Evolutionary conservation across 164 flowering plant species (phyloP).

Genomic region (Paratinospora sagittata): DNA sequence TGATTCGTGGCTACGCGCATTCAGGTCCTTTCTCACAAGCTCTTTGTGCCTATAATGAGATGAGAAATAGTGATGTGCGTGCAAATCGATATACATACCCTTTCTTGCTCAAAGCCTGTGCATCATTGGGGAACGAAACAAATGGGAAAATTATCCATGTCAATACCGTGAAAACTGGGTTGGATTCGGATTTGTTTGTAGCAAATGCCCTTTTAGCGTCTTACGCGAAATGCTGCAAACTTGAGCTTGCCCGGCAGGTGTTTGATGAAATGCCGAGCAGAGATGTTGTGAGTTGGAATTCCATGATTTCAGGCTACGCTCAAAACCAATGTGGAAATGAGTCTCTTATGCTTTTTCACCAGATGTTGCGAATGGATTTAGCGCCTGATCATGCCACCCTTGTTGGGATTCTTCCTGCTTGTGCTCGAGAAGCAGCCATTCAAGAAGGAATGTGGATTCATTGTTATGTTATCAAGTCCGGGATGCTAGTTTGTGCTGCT

Average conservation of each 20-base stretch:
- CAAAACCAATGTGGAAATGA: slow-evolving; percentile 23
- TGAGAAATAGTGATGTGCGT: slow-evolving; percentile 20
- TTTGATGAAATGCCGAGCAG: slow-evolving; percentile 32
- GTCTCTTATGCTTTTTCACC: slow-evolving; percentile 29
- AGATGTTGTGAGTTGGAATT: slow-evolving; percentile 48
- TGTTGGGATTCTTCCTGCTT: slow-evolving; percentile 33
- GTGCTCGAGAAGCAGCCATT: slow-evolving; percentile 28
- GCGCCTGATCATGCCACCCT: slow-evolving; percentile 33
- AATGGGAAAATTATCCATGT: slow-evolving; percentile 32
- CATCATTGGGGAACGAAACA: slow-evolving; percentile 21
- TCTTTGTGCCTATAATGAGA: slow-evolving; percentile 18
- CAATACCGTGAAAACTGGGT: slow-evolving; percentile 29
- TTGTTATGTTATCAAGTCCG: slow-evolving; percentile 28
- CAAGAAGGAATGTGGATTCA: slow-evolving; percentile 41
- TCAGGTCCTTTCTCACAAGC: slow-evolving; percentile 29
- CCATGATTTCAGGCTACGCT: slow-evolving; percentile 33
- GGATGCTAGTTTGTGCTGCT: slow-evolving; percentile 26
- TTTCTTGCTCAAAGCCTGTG: slow-evolving; percentile 40
- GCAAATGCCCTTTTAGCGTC: slow-evolving; percentile 38
- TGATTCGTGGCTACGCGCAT: slow-evolving; percentile 36
- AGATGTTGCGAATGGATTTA: slow-evolving; percentile 9
- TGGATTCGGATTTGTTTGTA: slow-evolving; percentile 32
- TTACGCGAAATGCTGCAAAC: slow-evolving; percentile 30
- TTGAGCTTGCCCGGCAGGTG: slow-evolving; percentile 22
- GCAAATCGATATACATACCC: slow-evolving; percentile 35